phyloP scores from a whole-genome alignment of 208 protist species.

The Willaertia magna region DNA sequence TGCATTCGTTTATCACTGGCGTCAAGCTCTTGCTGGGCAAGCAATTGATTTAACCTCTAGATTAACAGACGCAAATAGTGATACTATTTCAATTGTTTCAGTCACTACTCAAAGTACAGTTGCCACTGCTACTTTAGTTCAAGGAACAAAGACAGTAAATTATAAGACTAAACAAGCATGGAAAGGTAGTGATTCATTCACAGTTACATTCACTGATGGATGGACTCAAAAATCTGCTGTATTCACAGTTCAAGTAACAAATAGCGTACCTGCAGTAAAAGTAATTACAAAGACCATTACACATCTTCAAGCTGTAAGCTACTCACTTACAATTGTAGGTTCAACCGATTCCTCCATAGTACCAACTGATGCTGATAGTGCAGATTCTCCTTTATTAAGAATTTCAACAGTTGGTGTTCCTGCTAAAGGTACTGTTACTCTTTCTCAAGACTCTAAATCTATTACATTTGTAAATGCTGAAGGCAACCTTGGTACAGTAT shows the following conservation, averaged over 20 bases:
- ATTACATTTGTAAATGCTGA: not conserved
- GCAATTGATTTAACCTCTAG: not conserved
- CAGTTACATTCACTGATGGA: not conserved
- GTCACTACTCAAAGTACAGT: not conserved
- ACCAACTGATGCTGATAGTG: not conserved
- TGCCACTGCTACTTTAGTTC: not conserved
- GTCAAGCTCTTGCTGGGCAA: not conserved
- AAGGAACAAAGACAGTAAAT: not conserved
- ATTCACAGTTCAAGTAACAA: not conserved
- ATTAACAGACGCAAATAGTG: not conserved
- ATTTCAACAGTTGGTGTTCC: not conserved
- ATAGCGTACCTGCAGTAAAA: not conserved
- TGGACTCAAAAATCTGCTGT: too few species aligned
- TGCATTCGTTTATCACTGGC: not conserved
- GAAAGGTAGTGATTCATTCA: not conserved
- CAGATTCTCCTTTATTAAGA: not conserved
- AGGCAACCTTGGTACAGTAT: not conserved
- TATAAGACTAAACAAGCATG: not conserved
- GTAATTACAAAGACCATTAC: not conserved
- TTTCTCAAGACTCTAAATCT: not conserved
- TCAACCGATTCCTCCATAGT: not conserved
- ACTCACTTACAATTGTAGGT: not conserved
- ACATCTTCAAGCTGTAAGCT: not conserved
- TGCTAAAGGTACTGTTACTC: not conserved
- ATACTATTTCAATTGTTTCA: not conserved